Percentiles rank a stretch among this genome's conserved stretches.
These are phyloP conservation scores for Komagataella mondaviorum DNA, from an alignment of 805 yeast species.

Conservation along the genomic window DNA sequence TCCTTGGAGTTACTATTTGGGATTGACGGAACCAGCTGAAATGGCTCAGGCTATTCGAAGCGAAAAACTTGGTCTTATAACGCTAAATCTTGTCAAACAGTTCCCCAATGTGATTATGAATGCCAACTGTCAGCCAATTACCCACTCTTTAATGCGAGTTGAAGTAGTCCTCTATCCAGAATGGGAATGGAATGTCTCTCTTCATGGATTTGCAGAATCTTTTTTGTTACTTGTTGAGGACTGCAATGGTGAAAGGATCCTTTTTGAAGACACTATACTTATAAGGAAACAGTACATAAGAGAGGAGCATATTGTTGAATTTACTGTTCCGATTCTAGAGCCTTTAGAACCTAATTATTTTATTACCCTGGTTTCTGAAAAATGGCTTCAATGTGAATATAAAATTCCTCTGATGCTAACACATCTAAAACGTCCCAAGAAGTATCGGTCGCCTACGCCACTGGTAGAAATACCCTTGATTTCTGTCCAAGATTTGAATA, in stretches of 20 bases:
- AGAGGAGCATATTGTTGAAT: conserved; percentile 44
- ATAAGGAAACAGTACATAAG: conserved; percentile 36
- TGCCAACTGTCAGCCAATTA: conserved; percentile 64
- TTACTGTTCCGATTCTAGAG: conserved; percentile 45
- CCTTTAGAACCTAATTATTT: conserved; percentile 62
- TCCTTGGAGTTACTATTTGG: conserved; percentile 73
- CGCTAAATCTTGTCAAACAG: conserved; percentile 44
- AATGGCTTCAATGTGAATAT: conserved; percentile 70
- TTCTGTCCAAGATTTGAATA: conserved; percentile 32
- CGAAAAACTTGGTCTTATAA: conserved; percentile 48
- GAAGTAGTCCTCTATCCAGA: conserved; percentile 55
- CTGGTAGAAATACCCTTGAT: conserved; percentile 37
- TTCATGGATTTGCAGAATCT: conserved; percentile 54
- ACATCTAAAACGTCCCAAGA: conserved; percentile 41
- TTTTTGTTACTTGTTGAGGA: conserved; percentile 72
- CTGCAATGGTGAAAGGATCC: conserved; percentile 62
- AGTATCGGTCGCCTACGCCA: conserved; percentile 49
- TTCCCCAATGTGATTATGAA: conserved; percentile 59
- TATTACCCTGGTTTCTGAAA: conserved; percentile 61
- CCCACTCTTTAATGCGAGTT: conserved; percentile 51
- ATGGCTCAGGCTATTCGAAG: conserved; percentile 72
- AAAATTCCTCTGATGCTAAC: conserved; percentile 46
- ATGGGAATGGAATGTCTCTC: conserved; percentile 62
- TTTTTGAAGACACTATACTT: conserved; percentile 42
- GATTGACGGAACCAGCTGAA: conserved; percentile 52